These are phyloP conservation scores for Solanum piurae DNA, from an alignment of 257 asterid species.

Conservation along the genomic window DNA sequence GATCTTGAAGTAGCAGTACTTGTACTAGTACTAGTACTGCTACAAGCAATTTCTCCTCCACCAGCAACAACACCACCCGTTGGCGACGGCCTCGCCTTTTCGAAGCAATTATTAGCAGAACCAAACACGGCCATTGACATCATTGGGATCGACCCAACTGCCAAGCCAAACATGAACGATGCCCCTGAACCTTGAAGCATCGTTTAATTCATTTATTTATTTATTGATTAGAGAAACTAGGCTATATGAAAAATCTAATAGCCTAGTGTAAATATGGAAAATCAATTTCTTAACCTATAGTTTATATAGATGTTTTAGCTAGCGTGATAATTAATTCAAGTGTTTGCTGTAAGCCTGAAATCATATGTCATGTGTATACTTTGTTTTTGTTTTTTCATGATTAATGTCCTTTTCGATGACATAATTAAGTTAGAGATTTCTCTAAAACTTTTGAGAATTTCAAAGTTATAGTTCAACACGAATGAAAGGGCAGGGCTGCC, in stretches of 20 bases:
- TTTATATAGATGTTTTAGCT: neutral
- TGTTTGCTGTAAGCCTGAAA: neutral
- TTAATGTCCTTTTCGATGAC: neutral
- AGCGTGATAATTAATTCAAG: neutral
- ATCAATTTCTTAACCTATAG: neutral
- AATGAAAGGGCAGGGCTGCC: neutral
- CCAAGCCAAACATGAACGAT: neutral
- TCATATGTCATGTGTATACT: neutral
- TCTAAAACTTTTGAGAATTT: neutral
- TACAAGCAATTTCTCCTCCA: neutral
- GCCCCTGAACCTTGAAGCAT: constrained; percentile 1
- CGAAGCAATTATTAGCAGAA: neutral
- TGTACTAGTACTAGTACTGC: neutral
- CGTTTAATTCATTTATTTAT: neutral
- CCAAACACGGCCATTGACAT: neutral
- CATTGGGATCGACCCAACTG: constrained; percentile 1
- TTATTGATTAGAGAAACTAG: neutral
- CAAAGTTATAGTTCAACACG: neutral
- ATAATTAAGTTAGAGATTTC: neutral
- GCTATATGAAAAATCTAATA: neutral
- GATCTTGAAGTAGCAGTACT: neutral
- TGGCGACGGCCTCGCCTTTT: neutral
- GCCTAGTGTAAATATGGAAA: neutral
- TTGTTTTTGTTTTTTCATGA: neutral
- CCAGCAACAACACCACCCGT: neutral